Base-by-base conservation (phyloP, 1,284 basidiomycete species). In the Heterobasidion annosum region DNA sequence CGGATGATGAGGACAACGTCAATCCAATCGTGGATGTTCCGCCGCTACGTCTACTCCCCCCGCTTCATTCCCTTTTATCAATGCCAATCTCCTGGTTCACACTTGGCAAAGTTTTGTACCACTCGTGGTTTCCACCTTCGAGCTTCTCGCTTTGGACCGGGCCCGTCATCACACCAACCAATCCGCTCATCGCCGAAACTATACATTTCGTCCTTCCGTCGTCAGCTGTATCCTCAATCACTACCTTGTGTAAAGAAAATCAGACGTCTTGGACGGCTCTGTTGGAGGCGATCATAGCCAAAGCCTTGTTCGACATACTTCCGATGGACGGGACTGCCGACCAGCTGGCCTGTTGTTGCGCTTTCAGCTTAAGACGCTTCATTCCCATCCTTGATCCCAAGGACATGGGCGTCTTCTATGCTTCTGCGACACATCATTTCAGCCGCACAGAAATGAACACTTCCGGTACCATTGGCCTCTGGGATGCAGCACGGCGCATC, bases 341-440 rank as follows among this genome's bases (percentile, higher is more conserved):
- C 25, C n/a, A 45, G 33, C 56, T 54, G n/a, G 19, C 12, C 13
- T 33, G 49, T 9, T 34, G 25, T 2, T 47, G 44, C 10, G 42
- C 56, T 8, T 45, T 55, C 47, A 53, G 49, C 34, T 44, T 52
- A 7, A 53, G 51, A 12, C 50, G 51, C n/a, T 57, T 55, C 48
- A 55, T 57, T 8, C 12, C 25, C n/a, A 35, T 34, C 45, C n/a
- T 40, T n/a, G 32, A 19, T 33, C 18, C 19, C 34, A 33, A 34
- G 15, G 33, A 34, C 5, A 51, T 57, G 25, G 56, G 53, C 25
- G 49, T 48, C 34, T 51, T 51, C 43, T 32, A 51, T 25, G 49
- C 43, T 6, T 47, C 48, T 7, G 47, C 42, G 25, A 42, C 50
- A 34, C 50, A 52, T 47, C 34, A n/a, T 8, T 57, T 57, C 34